Percentiles rank a stretch among this genome's conserved stretches.
phyloP scores from a whole-genome alignment of 768 basidiomycete species.

The Tephrocybe sp. region DNA sequence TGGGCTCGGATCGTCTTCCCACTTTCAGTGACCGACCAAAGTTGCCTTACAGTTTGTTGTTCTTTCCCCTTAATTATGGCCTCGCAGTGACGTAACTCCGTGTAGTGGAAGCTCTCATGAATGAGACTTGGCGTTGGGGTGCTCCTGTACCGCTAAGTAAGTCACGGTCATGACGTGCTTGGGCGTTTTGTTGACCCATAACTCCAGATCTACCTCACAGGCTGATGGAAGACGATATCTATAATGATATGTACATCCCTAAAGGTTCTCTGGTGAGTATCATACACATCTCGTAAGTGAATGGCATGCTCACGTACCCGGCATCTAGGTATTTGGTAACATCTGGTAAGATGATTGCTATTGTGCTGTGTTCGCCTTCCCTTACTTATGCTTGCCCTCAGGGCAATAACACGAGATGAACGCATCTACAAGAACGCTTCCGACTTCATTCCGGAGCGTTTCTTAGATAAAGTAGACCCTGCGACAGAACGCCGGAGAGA shows the following conservation, averaged over 20 bases:
- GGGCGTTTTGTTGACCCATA: too few species aligned
- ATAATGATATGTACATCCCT: constrained; percentile 56
- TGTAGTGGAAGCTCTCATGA: constrained; percentile 51
- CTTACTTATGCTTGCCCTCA: constrained; percentile 18
- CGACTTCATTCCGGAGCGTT: constrained; percentile 55
- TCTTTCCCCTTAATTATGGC: not conserved
- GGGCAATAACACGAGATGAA: constrained; percentile 52
- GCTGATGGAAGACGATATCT: constrained; percentile 65
- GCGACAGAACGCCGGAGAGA: constrained; percentile 26
- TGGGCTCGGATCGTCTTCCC: constrained; percentile 59
- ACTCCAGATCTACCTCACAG: constrained; percentile 62
- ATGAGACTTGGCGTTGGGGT: constrained; percentile 57
- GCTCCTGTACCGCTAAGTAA: constrained; percentile 58
- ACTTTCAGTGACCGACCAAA: constrained; percentile 52
- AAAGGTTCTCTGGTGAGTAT: constrained; percentile 57
- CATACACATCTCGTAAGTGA: constrained; percentile 6
- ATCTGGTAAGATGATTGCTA: constrained; percentile 44
- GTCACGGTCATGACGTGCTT: too few species aligned
- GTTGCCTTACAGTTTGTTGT: constrained; percentile 51
- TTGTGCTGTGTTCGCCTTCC: not conserved
- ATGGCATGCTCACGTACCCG: constrained; percentile 3
- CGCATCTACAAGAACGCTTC: constrained; percentile 48
- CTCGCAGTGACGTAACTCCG: not conserved
- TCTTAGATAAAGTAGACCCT: constrained; percentile 32
- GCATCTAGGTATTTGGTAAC: constrained; percentile 50